Evolutionary conservation across 139 green algal species (phyloP).

Genomic region (Zygnema circumcarinatum): DNA sequence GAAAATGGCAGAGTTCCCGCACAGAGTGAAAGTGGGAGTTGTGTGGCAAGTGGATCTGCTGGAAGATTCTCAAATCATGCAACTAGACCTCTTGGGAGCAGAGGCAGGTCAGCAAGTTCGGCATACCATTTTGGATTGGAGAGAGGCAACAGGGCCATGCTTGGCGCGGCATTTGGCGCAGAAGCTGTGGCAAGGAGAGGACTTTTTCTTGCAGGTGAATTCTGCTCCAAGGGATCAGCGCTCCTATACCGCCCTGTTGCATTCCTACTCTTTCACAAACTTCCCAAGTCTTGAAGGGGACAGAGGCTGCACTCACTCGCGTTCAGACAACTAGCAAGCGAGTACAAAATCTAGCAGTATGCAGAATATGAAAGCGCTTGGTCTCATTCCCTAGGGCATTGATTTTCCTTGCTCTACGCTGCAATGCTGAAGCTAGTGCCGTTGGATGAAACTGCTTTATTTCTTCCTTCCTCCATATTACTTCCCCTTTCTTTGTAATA

Average conservation of each 20-base stretch:
- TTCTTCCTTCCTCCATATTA: no score
- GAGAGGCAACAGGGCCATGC: conserved; percentile 74
- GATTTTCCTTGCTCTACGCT: no score
- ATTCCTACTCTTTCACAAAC: not conserved
- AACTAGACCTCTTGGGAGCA: conserved; percentile 41
- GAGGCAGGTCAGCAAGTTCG: conserved; percentile 62
- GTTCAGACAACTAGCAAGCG: no score
- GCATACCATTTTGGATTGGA: conserved; percentile 66
- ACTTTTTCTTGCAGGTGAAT: conserved; percentile 73
- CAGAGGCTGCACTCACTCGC: no score
- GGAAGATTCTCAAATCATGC: conserved; percentile 53
- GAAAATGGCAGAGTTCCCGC: conserved; percentile 62
- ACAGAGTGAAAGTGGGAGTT: conserved; percentile 69
- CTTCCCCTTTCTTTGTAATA: no score
- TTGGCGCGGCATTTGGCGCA: conserved; percentile 70
- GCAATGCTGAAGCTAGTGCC: no score
- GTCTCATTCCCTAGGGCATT: no score
- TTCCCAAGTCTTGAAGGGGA: no score
- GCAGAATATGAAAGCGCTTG: no score
- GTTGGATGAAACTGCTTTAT: no score
- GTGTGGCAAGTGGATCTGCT: conserved; percentile 75
- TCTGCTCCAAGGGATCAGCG: not conserved
- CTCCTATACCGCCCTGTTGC: not conserved
- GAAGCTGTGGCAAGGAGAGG: conserved; percentile 74
- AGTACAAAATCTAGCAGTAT: no score